These are phyloP conservation scores for Salix arbutifolia DNA, from an alignment of 345 rosid species.

Conservation along the genomic window DNA sequence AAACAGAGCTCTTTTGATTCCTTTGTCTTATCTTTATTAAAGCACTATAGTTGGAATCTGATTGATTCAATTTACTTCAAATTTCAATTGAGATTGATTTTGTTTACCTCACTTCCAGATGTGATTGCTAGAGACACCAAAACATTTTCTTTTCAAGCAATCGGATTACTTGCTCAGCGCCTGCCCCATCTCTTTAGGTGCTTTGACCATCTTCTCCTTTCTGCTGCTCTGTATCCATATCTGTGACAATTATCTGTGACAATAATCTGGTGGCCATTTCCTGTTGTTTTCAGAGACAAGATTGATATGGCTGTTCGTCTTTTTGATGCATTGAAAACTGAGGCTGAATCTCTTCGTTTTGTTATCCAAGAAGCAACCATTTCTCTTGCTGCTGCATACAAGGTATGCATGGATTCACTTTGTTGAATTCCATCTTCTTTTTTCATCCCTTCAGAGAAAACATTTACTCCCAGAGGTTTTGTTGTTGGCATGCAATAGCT, in stretches of 20 bases:
- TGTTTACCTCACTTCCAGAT: conserved; percentile 41
- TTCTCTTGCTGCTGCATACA: conserved; percentile 81
- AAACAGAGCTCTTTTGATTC: conserved; percentile 1
- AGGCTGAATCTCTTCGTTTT: conserved; percentile 64
- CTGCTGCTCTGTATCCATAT: conserved; percentile 20
- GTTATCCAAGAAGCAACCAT: conserved; percentile 77
- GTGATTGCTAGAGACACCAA: conserved; percentile 64
- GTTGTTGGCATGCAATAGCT: neutral
- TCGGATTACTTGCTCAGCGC: conserved; percentile 87
- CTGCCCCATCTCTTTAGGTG: conserved; percentile 91
- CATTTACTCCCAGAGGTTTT: neutral
- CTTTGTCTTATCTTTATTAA: neutral
- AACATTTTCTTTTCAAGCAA: conserved; percentile 80
- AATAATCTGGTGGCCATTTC: conserved; percentile 13
- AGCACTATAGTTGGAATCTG: neutral
- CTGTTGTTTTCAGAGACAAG: conserved; percentile 57
- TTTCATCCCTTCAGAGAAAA: neutral
- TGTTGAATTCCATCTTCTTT: neutral
- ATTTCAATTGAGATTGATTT: conserved; percentile 8
- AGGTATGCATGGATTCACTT: conserved; percentile 39
- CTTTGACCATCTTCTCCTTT: conserved; percentile 15
- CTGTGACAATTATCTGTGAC: conserved; percentile 4
- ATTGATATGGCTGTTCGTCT: conserved; percentile 86
- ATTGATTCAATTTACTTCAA: conserved; percentile 13
- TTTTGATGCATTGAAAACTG: conserved; percentile 78